phyloP scores from a whole-genome alignment of 352 stramenopile genomes.

The Saprolegnia parasitica region DNA sequence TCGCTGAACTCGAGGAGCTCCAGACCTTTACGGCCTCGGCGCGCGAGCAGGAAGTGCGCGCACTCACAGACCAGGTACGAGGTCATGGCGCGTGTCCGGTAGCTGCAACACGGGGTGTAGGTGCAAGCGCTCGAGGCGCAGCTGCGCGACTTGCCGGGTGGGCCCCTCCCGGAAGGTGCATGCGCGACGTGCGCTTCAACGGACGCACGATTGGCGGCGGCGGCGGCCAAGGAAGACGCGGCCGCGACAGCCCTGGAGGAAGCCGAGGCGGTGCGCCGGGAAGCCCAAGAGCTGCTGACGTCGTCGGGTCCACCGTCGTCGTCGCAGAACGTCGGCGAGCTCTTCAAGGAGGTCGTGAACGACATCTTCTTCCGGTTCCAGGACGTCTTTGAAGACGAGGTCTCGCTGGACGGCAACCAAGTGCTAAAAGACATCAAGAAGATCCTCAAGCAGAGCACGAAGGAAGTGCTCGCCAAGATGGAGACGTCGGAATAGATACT shows the following conservation, averaged over 20 bases:
- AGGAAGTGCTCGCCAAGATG: slow-evolving; percentile 40
- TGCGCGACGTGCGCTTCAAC: slow-evolving; percentile 32
- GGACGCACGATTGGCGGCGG: slow-evolving; percentile 7
- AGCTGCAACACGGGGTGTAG: neutral
- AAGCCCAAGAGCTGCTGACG: slow-evolving; percentile 48
- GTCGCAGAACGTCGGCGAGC: slow-evolving; percentile 32
- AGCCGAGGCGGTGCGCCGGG: slow-evolving; percentile 39
- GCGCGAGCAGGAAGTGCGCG: slow-evolving; percentile 20
- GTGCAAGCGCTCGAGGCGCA: slow-evolving; percentile 36
- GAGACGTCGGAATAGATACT: slow-evolving; percentile 10
- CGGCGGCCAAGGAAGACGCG: slow-evolving; percentile 40
- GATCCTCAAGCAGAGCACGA: slow-evolving; percentile 73
- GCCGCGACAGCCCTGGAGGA: slow-evolving; percentile 44
- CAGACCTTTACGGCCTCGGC: slow-evolving; percentile 13
- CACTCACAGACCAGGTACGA: slow-evolving; percentile 1
- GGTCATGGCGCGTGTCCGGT: too few species aligned
- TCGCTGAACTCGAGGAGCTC: slow-evolving; percentile 22
- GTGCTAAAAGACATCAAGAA: slow-evolving; percentile 69
- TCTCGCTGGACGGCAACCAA: slow-evolving; percentile 55
- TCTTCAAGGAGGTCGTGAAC: slow-evolving; percentile 77
- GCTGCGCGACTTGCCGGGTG: slow-evolving; percentile 12
- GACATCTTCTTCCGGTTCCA: slow-evolving; percentile 82
- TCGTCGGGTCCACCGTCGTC: neutral
- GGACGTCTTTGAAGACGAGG: slow-evolving; percentile 63
- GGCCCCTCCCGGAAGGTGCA: neutral